These are phyloP conservation scores for Phoma herbarum DNA, from an alignment of 2,329 filamentous ascomycete species.

Conservation along the genomic window DNA sequence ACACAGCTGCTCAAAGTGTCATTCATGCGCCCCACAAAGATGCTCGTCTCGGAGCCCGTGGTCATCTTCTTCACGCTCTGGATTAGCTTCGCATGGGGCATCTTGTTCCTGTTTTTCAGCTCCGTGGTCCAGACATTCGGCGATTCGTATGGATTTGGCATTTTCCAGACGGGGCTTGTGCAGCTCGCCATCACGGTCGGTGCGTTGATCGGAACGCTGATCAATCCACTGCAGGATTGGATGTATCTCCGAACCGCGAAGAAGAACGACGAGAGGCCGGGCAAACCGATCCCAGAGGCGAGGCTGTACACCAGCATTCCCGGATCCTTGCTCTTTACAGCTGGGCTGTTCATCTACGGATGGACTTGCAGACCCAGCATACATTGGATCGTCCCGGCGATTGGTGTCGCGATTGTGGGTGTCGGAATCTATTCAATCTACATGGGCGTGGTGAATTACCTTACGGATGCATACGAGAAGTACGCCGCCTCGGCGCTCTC, in stretches of 20 bases:
- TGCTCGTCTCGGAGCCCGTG: conserved; percentile 56
- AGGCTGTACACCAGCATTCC: conserved; percentile 55
- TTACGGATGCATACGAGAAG: conserved; percentile 59
- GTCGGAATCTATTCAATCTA: conserved; percentile 51
- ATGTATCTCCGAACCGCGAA: conserved; percentile 41
- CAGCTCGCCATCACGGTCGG: conserved; percentile 55
- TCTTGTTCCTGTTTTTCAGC: conserved; percentile 55
- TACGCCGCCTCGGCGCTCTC: conserved; percentile 59
- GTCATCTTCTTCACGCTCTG: conserved; percentile 56
- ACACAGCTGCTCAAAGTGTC: conserved; percentile 47
- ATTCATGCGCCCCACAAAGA: conserved; percentile 52
- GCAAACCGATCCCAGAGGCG: conserved; percentile 55
- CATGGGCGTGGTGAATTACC: conserved; percentile 60
- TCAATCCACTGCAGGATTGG: conserved; percentile 52
- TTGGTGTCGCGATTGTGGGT: conserved; percentile 38
- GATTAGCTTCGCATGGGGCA: conserved; percentile 57
- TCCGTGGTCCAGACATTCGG: conserved; percentile 54
- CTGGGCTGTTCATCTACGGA: conserved; percentile 42
- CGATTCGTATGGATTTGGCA: conserved; percentile 49
- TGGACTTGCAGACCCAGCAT: conserved; percentile 47
- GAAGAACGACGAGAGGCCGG: conserved; percentile 51
- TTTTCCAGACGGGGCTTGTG: conserved; percentile 49
- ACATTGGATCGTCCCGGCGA: conserved; percentile 42
- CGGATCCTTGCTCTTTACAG: conserved; percentile 51
- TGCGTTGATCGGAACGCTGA: conserved; percentile 52